Percentiles rank a stretch among this genome's conserved stretches.
phyloP scores from a whole-genome alignment of 2,329 filamentous ascomycete genomes.

The Fusarium mexicanum region DNA sequence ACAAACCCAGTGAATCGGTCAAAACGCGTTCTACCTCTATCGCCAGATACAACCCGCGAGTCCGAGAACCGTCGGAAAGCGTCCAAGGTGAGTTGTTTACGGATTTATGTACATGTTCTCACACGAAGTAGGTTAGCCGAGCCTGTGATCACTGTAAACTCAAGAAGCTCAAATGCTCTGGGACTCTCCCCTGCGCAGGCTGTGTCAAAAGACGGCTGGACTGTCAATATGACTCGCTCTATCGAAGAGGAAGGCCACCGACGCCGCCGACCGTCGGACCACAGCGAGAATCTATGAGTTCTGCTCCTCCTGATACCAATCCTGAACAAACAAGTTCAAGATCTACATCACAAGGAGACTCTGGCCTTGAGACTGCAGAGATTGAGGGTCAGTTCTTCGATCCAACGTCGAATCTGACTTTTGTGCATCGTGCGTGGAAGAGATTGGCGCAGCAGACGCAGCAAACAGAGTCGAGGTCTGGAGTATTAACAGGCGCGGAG shows the following conservation, averaged over 20 bases:
- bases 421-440: constrained; percentile 62
- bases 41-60: constrained; percentile 17
- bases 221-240: constrained; percentile 50
- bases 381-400: constrained; percentile 64
- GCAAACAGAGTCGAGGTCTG: constrained; percentile 22
- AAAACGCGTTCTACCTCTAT: constrained; percentile 15
- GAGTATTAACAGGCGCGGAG: constrained; percentile 37
- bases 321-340: neutral
- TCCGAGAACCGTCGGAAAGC: constrained; percentile 35
- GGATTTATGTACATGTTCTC: neutral
- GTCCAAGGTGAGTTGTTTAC: neutral
- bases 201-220: constrained; percentile 43
- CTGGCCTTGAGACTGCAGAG: constrained; percentile 59
- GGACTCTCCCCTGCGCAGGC: constrained; percentile 48
- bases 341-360: constrained; percentile 44
- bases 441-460: constrained; percentile 57
- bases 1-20: neutral
- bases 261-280: constrained; percentile 44
- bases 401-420: constrained; percentile 61
- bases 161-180: constrained; percentile 52
- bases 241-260: constrained; percentile 50
- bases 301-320: constrained; percentile 14
- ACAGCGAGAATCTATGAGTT: constrained; percentile 5
- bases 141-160: constrained; percentile 53
- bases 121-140: constrained; percentile 42